Evolutionary conservation across 139 green algal species (phyloP), one percentile per base, ranked within the genome.

Genomic region (Pedinophyceae sp.): DNA sequence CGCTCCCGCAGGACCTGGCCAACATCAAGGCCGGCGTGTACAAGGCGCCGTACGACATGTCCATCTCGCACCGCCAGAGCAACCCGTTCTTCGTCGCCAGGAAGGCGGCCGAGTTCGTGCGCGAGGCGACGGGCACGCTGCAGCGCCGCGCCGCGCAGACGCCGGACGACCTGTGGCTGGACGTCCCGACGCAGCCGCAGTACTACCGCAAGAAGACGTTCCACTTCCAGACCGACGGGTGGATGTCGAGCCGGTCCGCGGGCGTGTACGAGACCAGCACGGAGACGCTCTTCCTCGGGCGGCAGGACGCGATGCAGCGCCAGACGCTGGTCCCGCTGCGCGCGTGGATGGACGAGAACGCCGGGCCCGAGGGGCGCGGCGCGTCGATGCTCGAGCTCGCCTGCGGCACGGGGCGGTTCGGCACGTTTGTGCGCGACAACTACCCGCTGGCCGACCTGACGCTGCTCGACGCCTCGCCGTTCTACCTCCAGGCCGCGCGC

Each of bases 181-280:
- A 75, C 25, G 13, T 43, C 34, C 34, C 34, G 10, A 19, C 34
- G 34, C 13, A 19, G 10, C 34, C 34, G 7, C 34, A 43, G 46
- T 85, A 93, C 59, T 94, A 95, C 62, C 93, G 85, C 70, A 59
- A 68, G 23, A 72, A 79, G 28, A 83, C 77, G 17, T 95, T 81
- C 59, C 86, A 95, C 67, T 95, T 81, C 66, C 69, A 85, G 62
- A 82, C 65, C 0, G 85, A 93, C 54, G 86, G 86, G 6, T 95
- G 86, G 86, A 53, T 95, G 17, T 75, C 57, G 6, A 48, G 61
- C 23, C 29, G 60, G 15, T 70, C 40, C 16, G 66, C 66, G 5
- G 71, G 62, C 27, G 54, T 87, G 27, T 95, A 95, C 55, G 85
- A 95, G 61, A 72, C 72, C 38, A 76, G 64, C 34, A 93, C 86